Evolutionary conservation across 768 basidiomycete genomes (phyloP).

Genomic region (Leucocoprinus leucothites): DNA sequence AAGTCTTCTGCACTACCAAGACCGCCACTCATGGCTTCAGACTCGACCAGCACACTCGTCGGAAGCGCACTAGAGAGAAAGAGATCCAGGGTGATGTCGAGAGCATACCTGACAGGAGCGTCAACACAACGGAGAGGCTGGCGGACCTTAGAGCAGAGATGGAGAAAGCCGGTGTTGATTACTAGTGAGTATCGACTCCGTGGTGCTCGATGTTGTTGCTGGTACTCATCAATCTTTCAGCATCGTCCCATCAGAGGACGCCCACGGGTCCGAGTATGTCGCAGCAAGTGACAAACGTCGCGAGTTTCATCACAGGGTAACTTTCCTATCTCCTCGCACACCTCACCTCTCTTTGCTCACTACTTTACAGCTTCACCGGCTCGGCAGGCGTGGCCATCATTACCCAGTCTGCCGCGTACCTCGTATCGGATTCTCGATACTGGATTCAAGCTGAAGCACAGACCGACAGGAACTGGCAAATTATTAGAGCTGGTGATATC

Average conservation of each 20-base stretch:
- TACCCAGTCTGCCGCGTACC: conserved; percentile 62
- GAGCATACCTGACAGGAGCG: conserved; percentile 41
- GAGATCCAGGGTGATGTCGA: conserved; percentile 54
- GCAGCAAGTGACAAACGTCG: conserved; percentile 72
- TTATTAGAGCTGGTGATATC: conserved; percentile 54
- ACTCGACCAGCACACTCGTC: conserved; percentile 72
- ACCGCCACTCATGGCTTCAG: conserved; percentile 42
- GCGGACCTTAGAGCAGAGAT: conserved; percentile 63
- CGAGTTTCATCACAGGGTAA: conserved; percentile 75
- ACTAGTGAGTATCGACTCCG: conserved; percentile 55
- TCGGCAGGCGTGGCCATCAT: conserved; percentile 72
- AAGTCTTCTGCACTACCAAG: conserved; percentile 31
- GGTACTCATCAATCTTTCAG: conserved; percentile 32
- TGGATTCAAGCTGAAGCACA: conserved; percentile 76
- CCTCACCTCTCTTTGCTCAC: too few relatives aligned
- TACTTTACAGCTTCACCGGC: conserved; percentile 26
- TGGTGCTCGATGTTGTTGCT: background rate
- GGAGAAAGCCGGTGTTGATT: conserved; percentile 66
- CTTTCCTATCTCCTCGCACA: conserved; percentile 8
- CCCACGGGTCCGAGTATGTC: conserved; percentile 83
- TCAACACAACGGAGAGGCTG: conserved; percentile 48
- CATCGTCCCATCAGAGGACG: conserved; percentile 75
- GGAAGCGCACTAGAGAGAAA: conserved; percentile 73
- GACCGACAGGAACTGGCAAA: conserved; percentile 69
- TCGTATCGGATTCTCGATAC: conserved; percentile 80